Evolutionary conservation across 129 eudicot species (phyloP).

Genomic region (Pulicaria dysenterica): DNA sequence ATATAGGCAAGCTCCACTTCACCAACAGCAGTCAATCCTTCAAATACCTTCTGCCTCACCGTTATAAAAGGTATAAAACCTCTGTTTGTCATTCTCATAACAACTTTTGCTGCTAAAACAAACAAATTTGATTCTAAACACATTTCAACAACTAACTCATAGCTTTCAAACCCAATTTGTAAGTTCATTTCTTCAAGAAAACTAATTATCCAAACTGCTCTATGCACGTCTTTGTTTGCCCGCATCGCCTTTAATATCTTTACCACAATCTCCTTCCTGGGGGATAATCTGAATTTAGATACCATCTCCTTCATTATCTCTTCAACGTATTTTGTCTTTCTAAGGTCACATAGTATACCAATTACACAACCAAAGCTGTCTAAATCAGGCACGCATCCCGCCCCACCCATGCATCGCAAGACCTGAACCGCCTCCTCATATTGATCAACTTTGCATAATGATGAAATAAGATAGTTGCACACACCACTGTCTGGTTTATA

Average conservation of each 20-base stretch:
- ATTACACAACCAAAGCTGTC: conserved; percentile 63
- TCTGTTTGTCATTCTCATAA: conserved; percentile 58
- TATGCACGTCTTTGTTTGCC: conserved; percentile 62
- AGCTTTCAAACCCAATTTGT: conserved; percentile 66
- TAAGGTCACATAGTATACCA: conserved; percentile 47
- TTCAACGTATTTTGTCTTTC: conserved; percentile 40
- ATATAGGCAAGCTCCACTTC: conserved; percentile 65
- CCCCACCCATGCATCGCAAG: conserved; percentile 55
- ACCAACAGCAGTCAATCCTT: conserved; percentile 64
- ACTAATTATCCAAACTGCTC: conserved; percentile 61
- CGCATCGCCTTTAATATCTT: conserved; percentile 49
- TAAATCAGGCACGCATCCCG: conserved; percentile 74
- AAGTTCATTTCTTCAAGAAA: conserved; percentile 53
- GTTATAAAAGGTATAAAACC: conserved; percentile 77
- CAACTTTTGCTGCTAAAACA: conserved; percentile 76
- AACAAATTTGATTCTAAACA: conserved; percentile 60
- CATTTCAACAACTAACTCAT: conserved; percentile 65
- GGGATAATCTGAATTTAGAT: conserved; percentile 47
- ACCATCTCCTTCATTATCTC: conserved; percentile 73
- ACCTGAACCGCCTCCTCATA: conserved; percentile 62
- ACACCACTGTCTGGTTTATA: conserved; percentile 63
- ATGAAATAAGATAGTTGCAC: conserved; percentile 72
- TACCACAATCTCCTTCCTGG: conserved; percentile 61
- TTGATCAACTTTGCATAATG: conserved; percentile 67
- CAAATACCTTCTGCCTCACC: conserved; percentile 69